Evolutionary conservation across 345 rosid species (phyloP).

Genomic region (Hevea brasiliensis): DNA sequence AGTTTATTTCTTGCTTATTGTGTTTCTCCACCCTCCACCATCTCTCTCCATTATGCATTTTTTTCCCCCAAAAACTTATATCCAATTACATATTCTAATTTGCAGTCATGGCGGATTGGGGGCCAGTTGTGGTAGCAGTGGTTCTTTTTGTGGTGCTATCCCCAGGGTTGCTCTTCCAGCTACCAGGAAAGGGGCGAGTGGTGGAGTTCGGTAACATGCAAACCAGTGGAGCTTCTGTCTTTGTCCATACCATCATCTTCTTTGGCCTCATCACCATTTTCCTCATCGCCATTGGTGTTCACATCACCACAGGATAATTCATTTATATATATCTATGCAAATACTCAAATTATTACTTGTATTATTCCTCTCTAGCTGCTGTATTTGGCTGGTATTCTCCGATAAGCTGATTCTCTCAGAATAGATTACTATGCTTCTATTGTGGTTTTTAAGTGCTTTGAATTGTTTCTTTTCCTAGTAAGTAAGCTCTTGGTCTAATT

Average conservation of each 20-base stretch:
- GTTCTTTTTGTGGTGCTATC: slow-evolving; percentile 15
- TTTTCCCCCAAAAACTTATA: too few species aligned
- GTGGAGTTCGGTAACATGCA: slow-evolving; percentile 14
- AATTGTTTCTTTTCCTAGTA: too few species aligned
- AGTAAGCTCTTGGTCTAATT: too few species aligned
- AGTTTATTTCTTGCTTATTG: not conserved
- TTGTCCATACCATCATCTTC: slow-evolving; percentile 15
- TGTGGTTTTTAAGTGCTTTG: too few species aligned
- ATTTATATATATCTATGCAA: too few species aligned
- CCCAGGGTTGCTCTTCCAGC: slow-evolving; percentile 12
- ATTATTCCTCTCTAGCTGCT: too few species aligned
- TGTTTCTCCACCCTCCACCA: too few species aligned
- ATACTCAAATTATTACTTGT: too few species aligned
- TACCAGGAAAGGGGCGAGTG: slow-evolving; percentile 12
- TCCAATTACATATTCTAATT: not conserved
- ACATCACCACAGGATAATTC: slow-evolving; percentile 10
- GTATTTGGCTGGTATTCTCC: too few species aligned
- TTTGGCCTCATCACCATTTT: slow-evolving; percentile 23
- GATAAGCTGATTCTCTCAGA: too few species aligned
- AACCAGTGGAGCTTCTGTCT: slow-evolving; percentile 19
- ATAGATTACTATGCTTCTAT: too few species aligned
- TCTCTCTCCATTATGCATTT: too few species aligned
- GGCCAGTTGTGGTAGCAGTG: slow-evolving; percentile 12
- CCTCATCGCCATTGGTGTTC: slow-evolving; percentile 18
- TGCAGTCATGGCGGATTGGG: slow-evolving; percentile 21